phyloP scores from a whole-genome alignment of 768 basidiomycete species.

The Crucibulum laeve region DNA sequence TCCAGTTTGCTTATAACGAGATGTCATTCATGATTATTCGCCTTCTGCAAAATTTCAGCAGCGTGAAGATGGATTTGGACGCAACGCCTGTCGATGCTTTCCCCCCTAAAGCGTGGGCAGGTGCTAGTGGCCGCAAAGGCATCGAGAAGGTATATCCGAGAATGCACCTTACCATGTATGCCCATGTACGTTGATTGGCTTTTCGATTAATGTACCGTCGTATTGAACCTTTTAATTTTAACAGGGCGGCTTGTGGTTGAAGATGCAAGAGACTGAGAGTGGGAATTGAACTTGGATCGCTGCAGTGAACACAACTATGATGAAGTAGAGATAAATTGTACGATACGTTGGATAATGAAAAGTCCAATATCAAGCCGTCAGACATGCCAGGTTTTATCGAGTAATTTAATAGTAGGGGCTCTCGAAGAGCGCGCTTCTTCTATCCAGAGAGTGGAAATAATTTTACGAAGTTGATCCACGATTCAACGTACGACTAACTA shows the following conservation, averaged over 20 bases:
- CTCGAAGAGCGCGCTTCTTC: too few relatives aligned
- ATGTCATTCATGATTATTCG: constrained; percentile 63
- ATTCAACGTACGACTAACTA: too few relatives aligned
- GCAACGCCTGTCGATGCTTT: constrained; percentile 40
- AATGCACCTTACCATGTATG: constrained; percentile 52
- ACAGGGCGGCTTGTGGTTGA: constrained; percentile 54
- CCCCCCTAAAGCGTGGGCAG: constrained; percentile 44
- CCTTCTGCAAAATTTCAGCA: constrained; percentile 54
- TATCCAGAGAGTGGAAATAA: too few relatives aligned
- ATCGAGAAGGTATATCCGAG: constrained; percentile 49
- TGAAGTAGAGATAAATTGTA: too few relatives aligned
- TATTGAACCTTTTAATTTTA: not conserved
- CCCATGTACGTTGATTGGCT: constrained; percentile 23
- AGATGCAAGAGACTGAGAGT: constrained; percentile 32
- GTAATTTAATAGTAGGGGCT: too few relatives aligned
- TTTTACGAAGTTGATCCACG: too few relatives aligned
- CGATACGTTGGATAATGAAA: too few relatives aligned
- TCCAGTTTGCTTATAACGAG: constrained; percentile 53
- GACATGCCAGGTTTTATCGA: too few relatives aligned
- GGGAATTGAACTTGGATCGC: too few relatives aligned
- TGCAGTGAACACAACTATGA: too few relatives aligned
- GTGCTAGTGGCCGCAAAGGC: constrained; percentile 39
- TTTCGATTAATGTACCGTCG: not conserved
- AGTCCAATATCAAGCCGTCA: too few relatives aligned
- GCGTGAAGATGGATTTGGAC: constrained; percentile 39